phyloP scores from a whole-genome alignment of 148 eudicot genomes.

The Persicaria maculosa region DNA sequence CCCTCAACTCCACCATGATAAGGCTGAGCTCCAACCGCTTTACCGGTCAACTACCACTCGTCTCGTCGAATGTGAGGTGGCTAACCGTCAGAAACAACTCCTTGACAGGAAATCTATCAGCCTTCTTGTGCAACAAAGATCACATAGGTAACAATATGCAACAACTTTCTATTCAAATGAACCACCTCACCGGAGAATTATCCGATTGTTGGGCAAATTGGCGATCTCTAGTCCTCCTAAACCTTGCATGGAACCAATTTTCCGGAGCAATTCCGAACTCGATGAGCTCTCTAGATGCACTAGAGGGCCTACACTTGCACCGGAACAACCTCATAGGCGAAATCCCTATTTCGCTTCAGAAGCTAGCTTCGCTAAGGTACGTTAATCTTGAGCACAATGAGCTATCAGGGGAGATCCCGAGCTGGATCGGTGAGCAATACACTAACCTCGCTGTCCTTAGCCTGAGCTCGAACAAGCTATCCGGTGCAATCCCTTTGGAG shows the following conservation, averaged over 20 bases:
- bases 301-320: background rate
- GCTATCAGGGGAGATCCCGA: background rate
- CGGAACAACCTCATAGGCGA: background rate
- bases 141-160: conserved; percentile 9
- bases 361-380: background rate
- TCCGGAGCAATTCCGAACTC: conserved; percentile 9
- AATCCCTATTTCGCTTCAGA: background rate
- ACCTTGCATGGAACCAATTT: conserved; percentile 9
- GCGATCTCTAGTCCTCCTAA: conserved; percentile 13
- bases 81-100: conserved; percentile 10
- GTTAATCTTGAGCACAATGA: background rate
- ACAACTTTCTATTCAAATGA: background rate
- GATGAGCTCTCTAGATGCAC: background rate
- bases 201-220: conserved; percentile 14
- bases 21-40: conserved; percentile 11
- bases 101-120: background rate
- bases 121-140: conserved; percentile 5
- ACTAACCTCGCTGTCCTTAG: background rate
- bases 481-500: conserved; percentile 17
- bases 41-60: background rate
- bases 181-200: conserved; percentile 1
- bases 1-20: conserved; percentile 3
- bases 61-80: background rate
- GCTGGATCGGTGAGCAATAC: too few species aligned
- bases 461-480: conserved; percentile 19